Evolutionary conservation across 768 basidiomycete species (phyloP), one percentile per base, ranked within the genome.

Genomic region (Neoboletus magnificus): DNA sequence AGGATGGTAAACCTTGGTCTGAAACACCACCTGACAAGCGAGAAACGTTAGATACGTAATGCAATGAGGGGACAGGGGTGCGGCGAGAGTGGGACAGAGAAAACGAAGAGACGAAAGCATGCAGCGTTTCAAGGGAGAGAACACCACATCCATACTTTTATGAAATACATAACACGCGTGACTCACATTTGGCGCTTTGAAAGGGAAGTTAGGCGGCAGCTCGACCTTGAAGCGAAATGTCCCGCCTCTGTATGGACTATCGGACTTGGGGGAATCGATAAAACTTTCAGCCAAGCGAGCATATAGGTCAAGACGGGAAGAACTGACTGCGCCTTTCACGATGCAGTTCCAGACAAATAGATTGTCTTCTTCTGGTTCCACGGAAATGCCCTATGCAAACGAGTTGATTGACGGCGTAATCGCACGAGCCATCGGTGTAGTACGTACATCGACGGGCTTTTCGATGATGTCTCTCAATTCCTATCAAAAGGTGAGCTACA

Each of bases 1-100:
- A 27, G 91, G 91, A 70, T 93, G 91, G 67, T 93, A 93, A 44
- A 93, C 87, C 79, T 85, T 92, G 52, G 91, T 93, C 39, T 77
- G 83, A 71, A 93, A 93, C 36, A 82, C 83, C 40, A 93, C 89
- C 91, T 93, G 56, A 46, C 50, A 54, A 45, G 43, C 46, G 36
- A 27, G 41, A 47, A 48, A 43, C 22, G 37, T 65, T 22, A 52
- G 56, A 32, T 57, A 68, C 62, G 67, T 65, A 63, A 62, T 33
- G 29, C 50, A 39, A 52, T 22, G 25, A 48, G 48, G 57, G 32
- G 37, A 30, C 40, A 46, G 23, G 48, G 40, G 46, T 6, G 25
- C 20, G 27, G 50, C 35, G 49, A 52, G 23, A 36, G 50, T 40
- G 49, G 48, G 12, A 39, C n/a, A n/a, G n/a, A 33, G 22, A 29